Base-by-base conservation (phyloP, 2,329 filamentous ascomycete species). In the Nectriaceae sp. region DNA sequence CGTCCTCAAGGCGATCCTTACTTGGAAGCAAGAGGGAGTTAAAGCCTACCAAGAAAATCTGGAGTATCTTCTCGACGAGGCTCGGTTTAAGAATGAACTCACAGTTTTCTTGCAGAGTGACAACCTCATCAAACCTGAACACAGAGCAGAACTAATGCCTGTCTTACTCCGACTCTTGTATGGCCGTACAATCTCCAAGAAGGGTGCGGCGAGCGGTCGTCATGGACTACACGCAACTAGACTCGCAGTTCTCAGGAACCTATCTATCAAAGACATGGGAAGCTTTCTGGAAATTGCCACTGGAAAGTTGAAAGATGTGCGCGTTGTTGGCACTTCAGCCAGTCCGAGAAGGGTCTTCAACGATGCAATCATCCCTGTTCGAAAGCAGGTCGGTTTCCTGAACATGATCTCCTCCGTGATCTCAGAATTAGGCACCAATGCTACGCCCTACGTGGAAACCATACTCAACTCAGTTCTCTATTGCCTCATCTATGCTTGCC, bases 1-100 rank as follows among this genome's bases (percentile, higher is more conserved):
- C 39, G 85, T 91, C 0, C 77, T 99, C 29, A 92, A 91, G 66
- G 89, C 88, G 8, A 82, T 99, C 6, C 77, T 97, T 44, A 83
- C 90, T 0, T 99, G 94, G 93, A 97, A 96, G 67, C 82, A 88
- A 49, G 78, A 86, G 2, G 84, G 80, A 8, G 76, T 99, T 42
- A 80, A 79, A 50, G 79, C 85, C 1, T 96, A 97, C 63, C 84
- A 91, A 60, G 91, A 97, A 58, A 90, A 92, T 58, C 71, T 99
- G 20, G 80, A 90, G 53, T 92, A 90, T 59, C 76, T 99, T 2
- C 80, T 97, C 8, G 94, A 99, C 57, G 94, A 97, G 54, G 85
- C 89, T 20, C 83, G 89, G 41, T 96, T 97, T 71, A 90, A 91
- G 63, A 94, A 97, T 62, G 93, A 97, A 65, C 79, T 99, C n/a